Base-by-base conservation (phyloP, 2,329 filamentous ascomycete species). In the Uncinocarpus reesii region DNA sequence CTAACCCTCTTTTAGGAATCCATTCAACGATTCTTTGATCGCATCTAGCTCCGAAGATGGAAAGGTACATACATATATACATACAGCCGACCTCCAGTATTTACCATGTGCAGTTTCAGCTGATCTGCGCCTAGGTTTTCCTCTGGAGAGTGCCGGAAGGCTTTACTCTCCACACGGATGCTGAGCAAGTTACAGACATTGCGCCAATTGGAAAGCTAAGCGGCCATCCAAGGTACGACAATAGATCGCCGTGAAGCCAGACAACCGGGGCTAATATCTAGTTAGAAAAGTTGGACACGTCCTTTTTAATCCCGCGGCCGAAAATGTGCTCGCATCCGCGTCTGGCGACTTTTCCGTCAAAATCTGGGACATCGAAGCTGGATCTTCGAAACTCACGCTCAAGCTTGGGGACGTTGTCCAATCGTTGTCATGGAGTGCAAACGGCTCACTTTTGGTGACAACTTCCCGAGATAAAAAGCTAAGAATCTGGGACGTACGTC, bases 391-490 rank as follows among this genome's bases (percentile, higher is more conserved):
- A 58, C 74, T 90, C 45, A 80, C 80, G 2, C 77, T 98, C 53
- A 89, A 85, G 69, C 84, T 95, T 66, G 80, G 78, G 55, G 92
- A 98, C 60, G 89, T 95, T 56, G 85, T 96, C 32, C 92, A 96
- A 69, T 94, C 87, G 53, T 75, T 96, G 60, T 93, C 90, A 24
- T 98, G 90, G 90, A 95, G 86, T 68, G 87, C 88, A 55, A 83
- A 85, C 58, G 92, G 92, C 52, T 81, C 81, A 49, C 76, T 92
- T 64, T 71, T 98, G 52, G 89, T 85, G 42, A 96, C 92, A 6
- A 96, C 92, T 7, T 95, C 88, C 53, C 80, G 92, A 61, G 92
- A 98, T 78, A 98, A 98, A 82, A 95, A 95, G 74, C 77, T 98
- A 55, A 83, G 92, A 52, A 82, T 96, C 54, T 98, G 92, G 92